A percentile compares a stretch with the other conserved stretches of the same genome.
phyloP scores from a whole-genome alignment of 805 yeast genomes.

The Pichia paraexigua region DNA sequence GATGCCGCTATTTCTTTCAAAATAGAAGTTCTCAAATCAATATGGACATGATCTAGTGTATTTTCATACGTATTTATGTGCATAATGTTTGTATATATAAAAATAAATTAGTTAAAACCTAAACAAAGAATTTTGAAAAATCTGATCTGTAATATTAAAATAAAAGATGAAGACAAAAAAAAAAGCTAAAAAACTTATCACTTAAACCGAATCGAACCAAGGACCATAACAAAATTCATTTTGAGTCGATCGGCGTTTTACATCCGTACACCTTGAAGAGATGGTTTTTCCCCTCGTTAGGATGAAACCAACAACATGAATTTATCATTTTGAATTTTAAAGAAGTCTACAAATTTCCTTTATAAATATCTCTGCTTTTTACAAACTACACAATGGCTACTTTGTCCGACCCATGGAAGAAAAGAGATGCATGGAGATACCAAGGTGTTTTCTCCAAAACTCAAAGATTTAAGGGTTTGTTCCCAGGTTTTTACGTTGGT shows the following conservation, averaged over 20 bases:
- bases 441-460: constrained; percentile 70
- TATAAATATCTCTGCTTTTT: background rate
- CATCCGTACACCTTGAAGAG: constrained; percentile 5
- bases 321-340: background rate
- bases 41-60: background rate
- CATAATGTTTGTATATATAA: background rate
- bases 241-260: background rate
- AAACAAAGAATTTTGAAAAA: background rate
- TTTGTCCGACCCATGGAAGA: constrained; percentile 37
- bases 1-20: constrained; percentile 55
- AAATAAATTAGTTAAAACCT: background rate
- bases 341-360: background rate
- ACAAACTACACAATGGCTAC: constrained; percentile 19
- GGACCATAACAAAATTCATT: background rate
- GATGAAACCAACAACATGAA: background rate
- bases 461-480: constrained; percentile 59
- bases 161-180: background rate
- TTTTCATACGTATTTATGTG: background rate
- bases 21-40: constrained; percentile 27
- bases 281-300: background rate
- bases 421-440: constrained; percentile 84
- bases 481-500: constrained; percentile 79
- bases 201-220: background rate
- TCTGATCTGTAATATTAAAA: background rate
- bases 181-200: background rate